Evolutionary conservation across 352 stramenopile genomes (phyloP), one percentile per base, ranked within the genome.

Genomic region (Globisporangium canariense): DNA sequence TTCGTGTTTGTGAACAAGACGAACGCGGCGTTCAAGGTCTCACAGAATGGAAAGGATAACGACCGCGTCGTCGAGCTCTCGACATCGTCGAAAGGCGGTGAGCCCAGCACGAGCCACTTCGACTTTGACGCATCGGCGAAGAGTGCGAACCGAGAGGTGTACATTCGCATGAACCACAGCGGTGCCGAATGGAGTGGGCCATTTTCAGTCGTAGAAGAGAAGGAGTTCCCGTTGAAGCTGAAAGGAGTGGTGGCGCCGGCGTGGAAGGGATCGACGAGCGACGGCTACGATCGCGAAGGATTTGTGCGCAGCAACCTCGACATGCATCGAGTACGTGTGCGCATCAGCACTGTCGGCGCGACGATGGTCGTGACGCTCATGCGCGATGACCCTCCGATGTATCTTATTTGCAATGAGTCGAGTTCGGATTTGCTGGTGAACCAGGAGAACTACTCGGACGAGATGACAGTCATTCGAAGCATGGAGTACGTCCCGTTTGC

Each of bases 1-100:
- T 94, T 94, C 46, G 81, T 94, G 13, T 90, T 96, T 57, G 86
- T 96, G 22, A 96, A 96, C 73, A 89, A 93, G 56, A 93, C 85
- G 11, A 66, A 77, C 11, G 69, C 79, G 1, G 71, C 79, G 38
- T 94, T 96, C 65, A 90, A 91, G 46, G 64, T 96, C 13, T 91
- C 83, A 2, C 78, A 89, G 34, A 78, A 90, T 53, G 81, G 71
- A 36, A 77, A 73, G 51, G 82, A 85, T 28, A 87, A 67, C 16
- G 78, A 91, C 43, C 75, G 83, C 47, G 74, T 90, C 8, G 66
- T 93, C 25, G 85, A 94, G 60, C 62, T 96, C 28, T 13, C 63
- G 16, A 38, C 38, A 22, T 66, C 78, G 52, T 71, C 73, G 18
- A 80, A 69, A 38, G 79, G 69, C 43, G 75, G 75, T 13, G 60